A percentile compares a stretch with the other conserved stretches of the same genome.
Conservation (phyloP, 257 asterid genomes). For the Lavandula angustifolia region DNA sequence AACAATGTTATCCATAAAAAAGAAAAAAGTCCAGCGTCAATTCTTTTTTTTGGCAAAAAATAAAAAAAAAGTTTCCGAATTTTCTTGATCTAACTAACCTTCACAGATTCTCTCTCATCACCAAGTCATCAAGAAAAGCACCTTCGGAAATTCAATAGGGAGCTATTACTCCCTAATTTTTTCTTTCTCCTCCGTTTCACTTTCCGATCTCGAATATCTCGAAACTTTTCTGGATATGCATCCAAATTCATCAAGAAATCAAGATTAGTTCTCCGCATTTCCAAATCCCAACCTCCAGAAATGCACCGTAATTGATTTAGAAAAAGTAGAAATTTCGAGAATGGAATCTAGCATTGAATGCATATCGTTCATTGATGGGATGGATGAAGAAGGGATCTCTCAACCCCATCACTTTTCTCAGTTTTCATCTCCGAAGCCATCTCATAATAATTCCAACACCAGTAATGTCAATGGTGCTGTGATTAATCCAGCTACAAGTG, state of each 20-base stretch:
- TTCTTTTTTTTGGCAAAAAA: neutral
- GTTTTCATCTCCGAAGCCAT: constrained; percentile 44
- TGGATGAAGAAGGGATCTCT: constrained; percentile 56
- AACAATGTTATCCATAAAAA: no score
- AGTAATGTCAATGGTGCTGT: constrained; percentile 34
- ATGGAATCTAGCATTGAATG: constrained; percentile 68
- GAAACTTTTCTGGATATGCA: constrained; percentile 18
- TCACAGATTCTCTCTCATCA: constrained; percentile 29
- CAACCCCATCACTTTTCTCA: constrained; percentile 38
- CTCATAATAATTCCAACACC: constrained; percentile 29
- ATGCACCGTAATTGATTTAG: constrained; percentile 31
- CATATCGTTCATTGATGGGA: constrained; percentile 47
- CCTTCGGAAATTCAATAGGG: constrained; percentile 25
- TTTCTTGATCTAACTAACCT: constrained; percentile 24
- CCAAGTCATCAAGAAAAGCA: constrained; percentile 43
- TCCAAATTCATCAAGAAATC: constrained; percentile 20
- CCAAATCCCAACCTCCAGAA: constrained; percentile 25
- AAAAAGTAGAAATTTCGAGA: constrained; percentile 8
- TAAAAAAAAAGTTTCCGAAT: neutral
- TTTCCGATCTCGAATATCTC: constrained; percentile 25
- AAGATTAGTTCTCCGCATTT: constrained; percentile 3
- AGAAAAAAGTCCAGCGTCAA: neutral
- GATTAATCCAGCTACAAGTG: constrained; percentile 50
- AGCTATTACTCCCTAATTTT: neutral
- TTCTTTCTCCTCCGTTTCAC: constrained; percentile 19